A percentile compares a stretch with the other conserved stretches of the same genome.
Evolutionary conservation across 2,329 filamentous ascomycete species (phyloP).

Genomic region (Aspergillus brunneoviolaceus): DNA sequence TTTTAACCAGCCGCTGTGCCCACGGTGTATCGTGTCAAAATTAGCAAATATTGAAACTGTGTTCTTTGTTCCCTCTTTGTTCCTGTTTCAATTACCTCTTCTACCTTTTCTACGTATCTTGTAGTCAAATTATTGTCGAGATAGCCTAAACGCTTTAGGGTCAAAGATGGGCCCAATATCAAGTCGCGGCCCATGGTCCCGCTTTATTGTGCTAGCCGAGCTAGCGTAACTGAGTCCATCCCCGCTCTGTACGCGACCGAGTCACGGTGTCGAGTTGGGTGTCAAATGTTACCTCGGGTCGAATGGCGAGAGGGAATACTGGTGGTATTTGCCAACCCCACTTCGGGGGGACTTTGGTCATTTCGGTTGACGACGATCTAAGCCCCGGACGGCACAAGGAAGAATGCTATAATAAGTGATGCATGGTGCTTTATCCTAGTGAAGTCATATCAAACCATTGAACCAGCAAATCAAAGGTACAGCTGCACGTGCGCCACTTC

Average conservation of each 20-base stretch:
- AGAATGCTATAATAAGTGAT: neutral
- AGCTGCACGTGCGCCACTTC: conserved; percentile 13
- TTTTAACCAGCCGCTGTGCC: conserved; percentile 8
- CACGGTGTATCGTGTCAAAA: conserved; percentile 19
- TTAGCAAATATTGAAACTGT: conserved; percentile 18
- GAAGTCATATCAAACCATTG: neutral
- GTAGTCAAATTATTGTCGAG: neutral
- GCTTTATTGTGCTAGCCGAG: conserved; percentile 2
- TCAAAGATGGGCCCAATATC: neutral
- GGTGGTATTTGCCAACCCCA: neutral
- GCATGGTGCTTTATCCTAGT: neutral
- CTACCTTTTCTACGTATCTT: too few species aligned
- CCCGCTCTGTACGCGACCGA: conserved; percentile 1
- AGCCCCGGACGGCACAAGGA: neutral
- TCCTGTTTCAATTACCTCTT: neutral
- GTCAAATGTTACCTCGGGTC: neutral
- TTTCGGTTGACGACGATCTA: conserved; percentile 1
- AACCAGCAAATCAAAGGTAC: conserved; percentile 9
- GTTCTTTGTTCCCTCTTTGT: conserved; percentile 1
- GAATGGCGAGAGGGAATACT: neutral
- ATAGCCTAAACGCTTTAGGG: neutral
- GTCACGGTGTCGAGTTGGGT: neutral
- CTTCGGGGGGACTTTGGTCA: neutral
- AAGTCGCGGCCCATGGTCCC: conserved; percentile 3
- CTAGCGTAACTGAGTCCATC: neutral